Conservation (phyloP, 352 stramenopile species). For the Pythium sp. region DNA sequence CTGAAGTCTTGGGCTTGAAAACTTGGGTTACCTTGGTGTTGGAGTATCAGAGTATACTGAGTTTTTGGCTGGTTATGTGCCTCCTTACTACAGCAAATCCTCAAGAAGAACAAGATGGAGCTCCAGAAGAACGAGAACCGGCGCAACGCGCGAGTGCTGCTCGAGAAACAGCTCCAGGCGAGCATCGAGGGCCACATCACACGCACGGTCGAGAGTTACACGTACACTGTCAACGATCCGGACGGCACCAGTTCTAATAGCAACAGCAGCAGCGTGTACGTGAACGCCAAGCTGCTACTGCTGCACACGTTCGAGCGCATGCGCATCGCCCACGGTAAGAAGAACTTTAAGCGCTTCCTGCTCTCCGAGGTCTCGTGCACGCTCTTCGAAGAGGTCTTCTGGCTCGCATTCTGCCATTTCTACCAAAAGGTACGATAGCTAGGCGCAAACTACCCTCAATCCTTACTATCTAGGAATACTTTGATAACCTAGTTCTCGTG, state of each 20-base stretch:
- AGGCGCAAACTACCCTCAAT: no score
- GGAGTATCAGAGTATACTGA: background rate
- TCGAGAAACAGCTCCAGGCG: slow-evolving; percentile 86
- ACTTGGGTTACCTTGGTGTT: no score
- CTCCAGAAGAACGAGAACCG: slow-evolving; percentile 71
- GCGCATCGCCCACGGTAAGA: slow-evolving; percentile 63
- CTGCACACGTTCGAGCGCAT: slow-evolving; percentile 84
- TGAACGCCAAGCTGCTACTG: slow-evolving; percentile 85
- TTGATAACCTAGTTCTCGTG: background rate
- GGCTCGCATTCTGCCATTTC: slow-evolving; percentile 87
- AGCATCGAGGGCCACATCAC: slow-evolving; percentile 89
- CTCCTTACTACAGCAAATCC: slow-evolving; percentile 41
- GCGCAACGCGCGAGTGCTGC: slow-evolving; percentile 65
- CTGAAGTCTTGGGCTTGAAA: background rate
- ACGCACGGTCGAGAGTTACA: slow-evolving; percentile 75
- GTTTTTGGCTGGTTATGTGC: background rate
- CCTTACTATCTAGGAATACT: background rate
- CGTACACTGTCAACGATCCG: slow-evolving; percentile 27
- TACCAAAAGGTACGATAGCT: slow-evolving; percentile 59
- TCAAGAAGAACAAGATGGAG: slow-evolving; percentile 83
- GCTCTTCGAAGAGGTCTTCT: slow-evolving; percentile 88
- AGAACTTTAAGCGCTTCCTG: slow-evolving; percentile 83
- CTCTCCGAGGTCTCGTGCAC: slow-evolving; percentile 70
- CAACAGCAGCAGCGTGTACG: slow-evolving; percentile 30
- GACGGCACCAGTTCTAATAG: slow-evolving; percentile 8